Percentiles rank a stretch among this genome's conserved stretches.
Evolutionary conservation across 352 stramenopile species (phyloP).

Genomic region (Phytophthora chlamydospora): DNA sequence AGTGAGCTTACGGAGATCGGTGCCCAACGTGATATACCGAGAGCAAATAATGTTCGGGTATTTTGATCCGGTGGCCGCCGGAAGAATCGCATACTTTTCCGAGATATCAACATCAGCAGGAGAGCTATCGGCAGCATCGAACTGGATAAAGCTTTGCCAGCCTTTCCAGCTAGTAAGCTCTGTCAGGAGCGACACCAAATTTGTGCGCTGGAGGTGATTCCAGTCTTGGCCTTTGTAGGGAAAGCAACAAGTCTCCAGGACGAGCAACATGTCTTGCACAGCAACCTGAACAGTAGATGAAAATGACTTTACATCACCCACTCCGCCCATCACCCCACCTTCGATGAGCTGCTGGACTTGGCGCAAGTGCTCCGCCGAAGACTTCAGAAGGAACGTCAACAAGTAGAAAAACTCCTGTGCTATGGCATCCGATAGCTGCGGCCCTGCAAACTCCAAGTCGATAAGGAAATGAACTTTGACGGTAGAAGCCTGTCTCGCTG

Average conservation of each 20-base stretch:
- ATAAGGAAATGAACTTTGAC: conserved; percentile 83
- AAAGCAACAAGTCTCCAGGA: conserved; percentile 83
- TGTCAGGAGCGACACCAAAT: conserved; percentile 66
- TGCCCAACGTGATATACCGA: conserved; percentile 63
- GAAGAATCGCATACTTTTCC: conserved; percentile 60
- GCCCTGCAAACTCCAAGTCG: conserved; percentile 73
- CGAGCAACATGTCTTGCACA: conserved; percentile 74
- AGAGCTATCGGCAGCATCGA: conserved; percentile 53
- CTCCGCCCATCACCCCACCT: conserved; percentile 1
- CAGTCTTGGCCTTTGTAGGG: conserved; percentile 73
- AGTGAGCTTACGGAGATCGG: conserved; percentile 69
- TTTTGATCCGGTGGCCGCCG: conserved; percentile 54
- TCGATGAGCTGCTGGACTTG: conserved; percentile 49
- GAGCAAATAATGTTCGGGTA: conserved; percentile 79
- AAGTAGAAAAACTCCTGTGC: conserved; percentile 70
- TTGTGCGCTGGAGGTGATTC: conserved; percentile 60
- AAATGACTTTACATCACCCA: conserved; percentile 23
- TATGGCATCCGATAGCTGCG: conserved; percentile 49
- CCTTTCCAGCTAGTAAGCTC: conserved; percentile 77
- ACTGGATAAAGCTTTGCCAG: conserved; percentile 73
- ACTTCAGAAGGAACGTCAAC: conserved; percentile 60
- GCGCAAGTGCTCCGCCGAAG: conserved; percentile 41
- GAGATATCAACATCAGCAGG: conserved; percentile 32
- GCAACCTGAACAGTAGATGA: conserved; percentile 47
- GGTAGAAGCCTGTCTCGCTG: conserved; percentile 23